These are phyloP conservation scores for Xylaria palmicola DNA, from an alignment of 495 filamentous ascomycete genomes.

Conservation along the genomic window DNA sequence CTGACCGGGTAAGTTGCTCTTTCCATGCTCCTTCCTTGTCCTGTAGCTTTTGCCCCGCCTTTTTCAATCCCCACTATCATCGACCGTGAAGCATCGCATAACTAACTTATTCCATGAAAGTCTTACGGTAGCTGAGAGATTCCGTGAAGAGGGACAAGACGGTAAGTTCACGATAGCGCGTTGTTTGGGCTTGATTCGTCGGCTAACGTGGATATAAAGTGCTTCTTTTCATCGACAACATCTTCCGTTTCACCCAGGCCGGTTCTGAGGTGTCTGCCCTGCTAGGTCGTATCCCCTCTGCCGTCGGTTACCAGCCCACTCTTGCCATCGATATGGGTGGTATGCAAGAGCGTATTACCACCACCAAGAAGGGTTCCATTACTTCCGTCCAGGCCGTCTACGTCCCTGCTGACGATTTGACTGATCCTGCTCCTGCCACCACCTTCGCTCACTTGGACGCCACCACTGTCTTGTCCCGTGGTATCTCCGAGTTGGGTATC, in stretches of 20 bases:
- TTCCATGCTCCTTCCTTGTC: conserved; percentile 18
- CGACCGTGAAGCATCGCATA: too few species aligned
- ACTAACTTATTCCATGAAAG: conserved; percentile 15
- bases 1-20: conserved; percentile 64
- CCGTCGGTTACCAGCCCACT: conserved; percentile 99
- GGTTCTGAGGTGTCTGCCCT: conserved; percentile 99
- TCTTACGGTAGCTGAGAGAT: conserved; percentile 89
- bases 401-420: conserved; percentile 99
- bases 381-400: conserved; percentile 99
- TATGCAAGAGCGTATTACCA: conserved; percentile 99
- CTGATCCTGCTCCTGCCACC: conserved; percentile 97
- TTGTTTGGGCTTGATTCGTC: neutral
- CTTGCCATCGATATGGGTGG: conserved; percentile 99
- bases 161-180: conserved; percentile 46
- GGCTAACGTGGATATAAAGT: conserved; percentile 46
- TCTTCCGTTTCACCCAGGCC: conserved; percentile 99
- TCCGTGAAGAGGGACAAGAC: conserved; percentile 98
- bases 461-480: conserved; percentile 99
- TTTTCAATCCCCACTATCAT: neutral
- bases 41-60: neutral
- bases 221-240: conserved; percentile 99
- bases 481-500: conserved; percentile 99
- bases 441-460: conserved; percentile 99
- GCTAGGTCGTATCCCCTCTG: conserved; percentile 99
- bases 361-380: conserved; percentile 98